Evolutionary conservation across 768 basidiomycete species (phyloP), one percentile per base, ranked within the genome.

Genomic region (Boletus rufocinnamomeus): DNA sequence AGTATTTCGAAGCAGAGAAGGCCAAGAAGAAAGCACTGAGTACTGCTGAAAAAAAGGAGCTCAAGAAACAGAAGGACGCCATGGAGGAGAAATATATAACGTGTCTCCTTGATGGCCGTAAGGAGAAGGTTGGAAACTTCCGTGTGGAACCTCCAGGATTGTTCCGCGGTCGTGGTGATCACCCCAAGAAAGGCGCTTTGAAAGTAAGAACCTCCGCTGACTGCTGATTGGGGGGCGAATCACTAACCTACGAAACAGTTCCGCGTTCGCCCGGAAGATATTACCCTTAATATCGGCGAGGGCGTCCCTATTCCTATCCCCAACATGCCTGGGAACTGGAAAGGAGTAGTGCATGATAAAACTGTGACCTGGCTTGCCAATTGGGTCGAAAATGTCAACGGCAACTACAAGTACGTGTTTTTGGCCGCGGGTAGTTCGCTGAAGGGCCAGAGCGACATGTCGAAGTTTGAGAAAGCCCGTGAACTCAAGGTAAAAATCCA

Each of bases 281-380:
- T 99, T 69, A 94, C 90, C 4, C 76, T 99, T 71, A 99, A 99
- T 75, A 95, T 99, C 57, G 95, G 91, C 21, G 79, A 87, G 65
- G 82, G 81, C 48, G 82, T 81, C 1, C 82, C 86, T 2, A 76
- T 89, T 30, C 97, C 97, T 1, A 75, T 83, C n/a, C 93, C 97
- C 5, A 98, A 97, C 63, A 86, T 90, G 70, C 87, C 94, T 21
- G 96, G 97, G 45, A 82, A 85, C 44, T 99, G 97, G 97, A 94
- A 91, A 72, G 79, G 81, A 4, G 79, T 97, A 23, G 81, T 85
- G 13, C 93, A 98, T 69, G 95, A 98, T 70, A 88, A 95, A 64
- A 98, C 94, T 3, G 97, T 98, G 28, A 98, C 97, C 14, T 99
- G 97, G 97, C 82, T 99, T 49, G 97, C 97, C 6, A 95, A 91